phyloP scores from a whole-genome alignment of 805 yeast genomes.

The Cephaloascus albidus region DNA sequence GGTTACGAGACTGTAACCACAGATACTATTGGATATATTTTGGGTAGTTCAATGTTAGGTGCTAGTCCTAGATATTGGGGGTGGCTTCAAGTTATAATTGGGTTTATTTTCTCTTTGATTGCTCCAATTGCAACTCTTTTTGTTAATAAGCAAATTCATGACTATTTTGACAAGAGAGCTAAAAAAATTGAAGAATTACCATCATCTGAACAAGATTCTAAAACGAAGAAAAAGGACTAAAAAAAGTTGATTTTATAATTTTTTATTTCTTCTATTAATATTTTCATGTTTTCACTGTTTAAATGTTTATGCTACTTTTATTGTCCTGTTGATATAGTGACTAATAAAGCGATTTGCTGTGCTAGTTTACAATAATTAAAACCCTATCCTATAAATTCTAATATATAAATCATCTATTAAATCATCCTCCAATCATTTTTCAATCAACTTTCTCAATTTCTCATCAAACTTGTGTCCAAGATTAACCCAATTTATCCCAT shows the following conservation, averaged over 20 bases:
- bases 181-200: too few species aligned
- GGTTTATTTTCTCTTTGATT: slow-evolving; percentile 23
- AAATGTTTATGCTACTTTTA: too few species aligned
- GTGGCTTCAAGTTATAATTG: slow-evolving; percentile 29
- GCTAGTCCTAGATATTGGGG: slow-evolving; percentile 57
- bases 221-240: too few species aligned
- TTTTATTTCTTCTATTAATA: too few species aligned
- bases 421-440: slow-evolving; percentile 10
- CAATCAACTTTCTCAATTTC: slow-evolving; percentile 17
- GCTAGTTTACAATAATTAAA: too few species aligned
- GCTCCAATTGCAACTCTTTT: slow-evolving; percentile 49
- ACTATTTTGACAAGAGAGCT: slow-evolving; percentile 31
- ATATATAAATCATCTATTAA: too few species aligned
- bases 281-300: too few species aligned
- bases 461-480: slow-evolving; percentile 24
- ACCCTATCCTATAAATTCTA: too few species aligned
- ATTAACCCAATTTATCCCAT: slow-evolving; percentile 40
- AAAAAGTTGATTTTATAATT: too few species aligned
- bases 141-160: slow-evolving; percentile 41
- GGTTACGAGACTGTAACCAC: slow-evolving; percentile 76
- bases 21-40: slow-evolving; percentile 77
- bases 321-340: too few species aligned
- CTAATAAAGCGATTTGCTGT: too few species aligned
- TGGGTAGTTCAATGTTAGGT: slow-evolving; percentile 61
- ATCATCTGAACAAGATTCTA: too few species aligned